These are phyloP conservation scores for Auriscalpium microsporum DNA, from an alignment of 768 basidiomycete species.

Conservation along the genomic window DNA sequence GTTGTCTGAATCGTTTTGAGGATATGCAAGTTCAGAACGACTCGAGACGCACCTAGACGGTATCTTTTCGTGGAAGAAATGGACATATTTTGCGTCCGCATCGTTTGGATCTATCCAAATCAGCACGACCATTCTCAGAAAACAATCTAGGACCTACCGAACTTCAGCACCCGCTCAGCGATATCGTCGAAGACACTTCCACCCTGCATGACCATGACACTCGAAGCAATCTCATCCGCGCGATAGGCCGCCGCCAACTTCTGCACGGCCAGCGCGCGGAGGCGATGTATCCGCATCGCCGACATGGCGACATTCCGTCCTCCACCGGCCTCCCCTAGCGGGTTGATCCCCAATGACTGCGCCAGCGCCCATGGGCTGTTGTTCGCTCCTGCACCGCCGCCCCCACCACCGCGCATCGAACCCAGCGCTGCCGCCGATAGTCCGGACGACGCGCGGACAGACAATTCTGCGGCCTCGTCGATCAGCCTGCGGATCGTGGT, in stretches of 20 bases:
- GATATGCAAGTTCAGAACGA: constrained; percentile 7
- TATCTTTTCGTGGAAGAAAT: constrained; percentile 94
- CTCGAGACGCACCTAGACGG: constrained; percentile 65
- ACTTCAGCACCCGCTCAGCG: constrained; percentile 77
- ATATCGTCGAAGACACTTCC: constrained; percentile 89
- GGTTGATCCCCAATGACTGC: constrained; percentile 56
- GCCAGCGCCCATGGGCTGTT: constrained; percentile 53
- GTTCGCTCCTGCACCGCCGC: constrained; percentile 25
- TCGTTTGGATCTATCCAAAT: constrained; percentile 57
- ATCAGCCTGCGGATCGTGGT: constrained; percentile 70
- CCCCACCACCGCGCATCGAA: constrained; percentile 41
- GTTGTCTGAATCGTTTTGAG: constrained; percentile 45
- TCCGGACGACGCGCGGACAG: constrained; percentile 81
- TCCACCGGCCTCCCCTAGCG: constrained; percentile 40
- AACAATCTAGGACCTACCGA: constrained; percentile 31
- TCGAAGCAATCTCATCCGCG: constrained; percentile 84
- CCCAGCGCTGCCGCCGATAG: constrained; percentile 67
- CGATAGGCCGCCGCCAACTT: constrained; percentile 82
- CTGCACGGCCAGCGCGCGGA: constrained; percentile 77
- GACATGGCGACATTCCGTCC: constrained; percentile 80
- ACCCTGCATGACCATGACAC: constrained; percentile 93
- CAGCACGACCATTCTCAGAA: no score
- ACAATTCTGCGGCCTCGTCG: constrained; percentile 84
- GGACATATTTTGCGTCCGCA: constrained; percentile 76
- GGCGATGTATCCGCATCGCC: constrained; percentile 71